Evolutionary conservation across 768 basidiomycete species (phyloP), one percentile per base, ranked within the genome.

Genomic region (Mrakia blollopis): DNA sequence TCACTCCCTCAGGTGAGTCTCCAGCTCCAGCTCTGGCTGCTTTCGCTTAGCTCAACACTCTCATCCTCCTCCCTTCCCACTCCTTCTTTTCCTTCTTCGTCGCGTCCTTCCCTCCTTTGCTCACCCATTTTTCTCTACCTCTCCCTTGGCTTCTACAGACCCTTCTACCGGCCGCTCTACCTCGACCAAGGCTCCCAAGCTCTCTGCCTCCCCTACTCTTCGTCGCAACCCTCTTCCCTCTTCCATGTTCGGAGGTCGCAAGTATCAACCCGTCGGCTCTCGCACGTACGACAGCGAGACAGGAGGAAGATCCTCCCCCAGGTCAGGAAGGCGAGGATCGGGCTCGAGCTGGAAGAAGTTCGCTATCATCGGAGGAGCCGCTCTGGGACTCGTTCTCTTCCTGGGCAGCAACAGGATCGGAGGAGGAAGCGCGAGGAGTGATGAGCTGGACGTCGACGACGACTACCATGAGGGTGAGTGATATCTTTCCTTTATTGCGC

Each of bases 341-440:
- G 41, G 32, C 21, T 30, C 32, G 2, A 72, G 70, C 2, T 82
- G 82, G 81, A 84, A 83, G 71, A 79, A 82, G 69, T 83, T 80
- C 50, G 78, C 79, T 13, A 47, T 82, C 60, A 73, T 83, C 16
- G 79, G 75, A n/a, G 83, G 81, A 30, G 60, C 70, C 25, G 75
- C 57, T 44, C 47, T 81, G 10, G 78, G 79, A 14, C 78, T 80
- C 14, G 47, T 81, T 25, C 72, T 82, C 50, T 73, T 82, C 6
- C 76, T 68, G 67, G 73, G 37, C 28, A 82, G 73, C 80, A 81
- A 35, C 79, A 79, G 62, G 57, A 79, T 67, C 68, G 62, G 65
- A 76, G 65, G 70, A 74, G 35, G 44, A 71, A 54, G 21, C 72
- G 61, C 30, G 73, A 75, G 62, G 61, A 23, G 18, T 7, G 74